Evolutionary conservation across 495 filamentous ascomycete genomes (phyloP).

Genomic region (Hypoxylon lienhwacheense): DNA sequence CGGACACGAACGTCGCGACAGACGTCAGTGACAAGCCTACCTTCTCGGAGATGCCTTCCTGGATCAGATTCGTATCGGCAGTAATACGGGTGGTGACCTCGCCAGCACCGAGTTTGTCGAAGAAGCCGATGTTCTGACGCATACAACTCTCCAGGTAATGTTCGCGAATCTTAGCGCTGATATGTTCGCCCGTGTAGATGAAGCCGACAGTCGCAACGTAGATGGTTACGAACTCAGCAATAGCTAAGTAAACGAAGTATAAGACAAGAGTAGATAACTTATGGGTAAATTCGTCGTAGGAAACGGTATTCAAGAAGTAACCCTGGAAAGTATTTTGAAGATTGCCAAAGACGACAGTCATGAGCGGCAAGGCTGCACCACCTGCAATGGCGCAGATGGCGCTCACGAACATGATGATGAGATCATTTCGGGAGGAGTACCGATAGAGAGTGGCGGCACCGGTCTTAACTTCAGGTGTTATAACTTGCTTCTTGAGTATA

Average conservation of each 20-base stretch:
- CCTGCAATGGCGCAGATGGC: conserved; percentile 70
- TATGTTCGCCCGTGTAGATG: conserved; percentile 91
- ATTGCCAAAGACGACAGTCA: conserved; percentile 84
- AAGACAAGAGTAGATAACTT: conserved; percentile 68
- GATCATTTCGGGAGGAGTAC: conserved; percentile 75
- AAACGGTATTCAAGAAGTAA: conserved; percentile 54
- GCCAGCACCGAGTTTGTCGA: conserved; percentile 87
- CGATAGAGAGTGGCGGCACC: conserved; percentile 71
- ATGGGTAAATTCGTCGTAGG: conserved; percentile 58
- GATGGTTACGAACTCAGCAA: conserved; percentile 78
- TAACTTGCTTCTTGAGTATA: conserved; percentile 66
- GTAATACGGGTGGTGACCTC: conserved; percentile 94
- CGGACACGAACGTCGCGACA: conserved; percentile 76
- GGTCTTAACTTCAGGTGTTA: conserved; percentile 65
- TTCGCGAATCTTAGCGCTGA: conserved; percentile 81
- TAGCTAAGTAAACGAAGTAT: conserved; percentile 89
- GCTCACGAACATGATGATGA: conserved; percentile 69
- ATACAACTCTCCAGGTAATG: conserved; percentile 81
- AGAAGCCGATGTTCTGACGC: conserved; percentile 89
- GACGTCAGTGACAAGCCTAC: conserved; percentile 74
- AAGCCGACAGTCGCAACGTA: conserved; percentile 86
- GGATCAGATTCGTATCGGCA: conserved; percentile 83
- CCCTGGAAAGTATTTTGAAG: conserved; percentile 71
- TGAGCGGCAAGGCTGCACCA: conserved; percentile 81
- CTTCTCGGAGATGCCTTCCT: conserved; percentile 88